Evolutionary conservation across 495 filamentous ascomycete genomes (phyloP), one percentile per base, ranked within the genome.

Genomic region (Aspergillus taichungensis): DNA sequence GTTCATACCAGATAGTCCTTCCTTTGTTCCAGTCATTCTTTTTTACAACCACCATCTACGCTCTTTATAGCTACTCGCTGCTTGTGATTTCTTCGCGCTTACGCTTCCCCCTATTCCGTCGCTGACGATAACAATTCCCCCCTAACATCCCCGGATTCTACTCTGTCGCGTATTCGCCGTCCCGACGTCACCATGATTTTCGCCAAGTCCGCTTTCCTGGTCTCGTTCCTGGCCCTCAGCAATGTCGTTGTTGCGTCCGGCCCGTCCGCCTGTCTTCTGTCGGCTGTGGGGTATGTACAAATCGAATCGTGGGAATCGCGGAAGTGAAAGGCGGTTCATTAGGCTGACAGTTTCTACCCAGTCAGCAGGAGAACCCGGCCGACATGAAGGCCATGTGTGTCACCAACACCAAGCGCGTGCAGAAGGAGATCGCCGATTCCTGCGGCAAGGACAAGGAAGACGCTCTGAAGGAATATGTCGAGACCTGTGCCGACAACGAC

Each of bases 241-340:
- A 64, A 60, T 47, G 46, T 68, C 39, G 66, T 56, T 29, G 46
- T 48, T 37, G 59, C 60, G 38, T 36, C 46, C 11, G 42, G 51
- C 30, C 54, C 64, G 13, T 57, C 61, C 8, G 63, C 63, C 42
- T 70, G 66, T 50, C 50, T 70, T 28, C 50, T 68, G 39, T 54
- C 54, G 6, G 60, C 60, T 30, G 58, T 70, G 8, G 63, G 63
- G 66, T 70, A 62, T 36, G 64, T 49, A 34, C 13, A 12, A 7
- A 6, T 28, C 12, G 36, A 31, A 28, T n/a, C 8, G 27, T 30
- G 9, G 37, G 14, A 7, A 18, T 40, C 14, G 29, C 12, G 10
- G 35, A 13, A 32, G 13, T 14, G 27, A 27, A 37, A 12, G 11
- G 30, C 18, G 27, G 28, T 45, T 18, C 24, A 9, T 43, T 43